A percentile compares a stretch with the other conserved stretches of the same genome.
Evolutionary conservation across 1,139 yeast genomes (phyloP).

Genomic region (Lodderomyces margitis): DNA sequence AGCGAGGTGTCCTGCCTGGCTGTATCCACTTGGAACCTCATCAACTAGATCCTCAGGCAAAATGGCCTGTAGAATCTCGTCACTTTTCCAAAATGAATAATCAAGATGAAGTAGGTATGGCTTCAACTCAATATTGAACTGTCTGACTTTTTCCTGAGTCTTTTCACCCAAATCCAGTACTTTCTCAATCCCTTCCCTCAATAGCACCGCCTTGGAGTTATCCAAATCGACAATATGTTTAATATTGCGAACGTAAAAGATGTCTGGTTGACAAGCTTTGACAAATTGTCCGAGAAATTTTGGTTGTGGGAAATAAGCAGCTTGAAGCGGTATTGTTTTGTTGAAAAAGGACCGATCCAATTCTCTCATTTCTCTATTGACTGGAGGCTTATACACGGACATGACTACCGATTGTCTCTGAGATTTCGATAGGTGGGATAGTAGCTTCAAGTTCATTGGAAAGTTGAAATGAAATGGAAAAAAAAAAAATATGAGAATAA

Average conservation of each 20-base stretch:
- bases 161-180: constrained; percentile 33
- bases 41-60: constrained; percentile 69
- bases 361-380: constrained; percentile 59
- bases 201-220: constrained; percentile 58
- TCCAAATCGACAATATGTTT: constrained; percentile 60
- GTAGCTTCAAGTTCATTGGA: constrained; percentile 9
- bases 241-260: constrained; percentile 60
- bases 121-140: constrained; percentile 44
- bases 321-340: constrained; percentile 55
- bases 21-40: constrained; percentile 87
- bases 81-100: constrained; percentile 84
- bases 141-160: constrained; percentile 46
- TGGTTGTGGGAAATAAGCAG: constrained; percentile 70
- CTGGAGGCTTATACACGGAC: constrained; percentile 59
- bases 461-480: not conserved
- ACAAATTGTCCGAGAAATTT: constrained; percentile 54
- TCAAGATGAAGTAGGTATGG: constrained; percentile 59
- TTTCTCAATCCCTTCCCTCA: constrained; percentile 29
- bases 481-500: constrained; percentile 5
- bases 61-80: constrained; percentile 74
- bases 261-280: constrained; percentile 51
- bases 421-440: constrained; percentile 19
- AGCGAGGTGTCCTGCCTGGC: constrained; percentile 94
- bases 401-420: constrained; percentile 28
- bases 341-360: constrained; percentile 67